Conservation (phyloP, 108 stramenopile genomes). For the Ochromonas danica region DNA sequence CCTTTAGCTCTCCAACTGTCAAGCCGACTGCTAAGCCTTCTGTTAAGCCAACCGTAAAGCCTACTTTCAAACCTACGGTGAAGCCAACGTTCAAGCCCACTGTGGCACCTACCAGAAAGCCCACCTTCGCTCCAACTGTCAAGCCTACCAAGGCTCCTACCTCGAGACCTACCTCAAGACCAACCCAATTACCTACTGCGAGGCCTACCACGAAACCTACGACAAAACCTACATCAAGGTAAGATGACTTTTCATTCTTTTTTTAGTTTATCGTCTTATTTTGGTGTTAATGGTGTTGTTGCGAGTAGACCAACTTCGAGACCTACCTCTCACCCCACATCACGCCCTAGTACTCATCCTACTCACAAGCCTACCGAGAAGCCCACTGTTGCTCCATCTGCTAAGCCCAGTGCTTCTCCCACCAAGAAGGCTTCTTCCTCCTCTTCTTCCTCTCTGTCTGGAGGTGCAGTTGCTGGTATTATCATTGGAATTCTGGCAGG, state of each 20-base stretch:
- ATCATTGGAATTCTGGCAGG: background rate
- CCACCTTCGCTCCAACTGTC: too few species aligned
- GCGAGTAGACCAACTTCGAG: background rate
- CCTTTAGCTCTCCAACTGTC: too few species aligned
- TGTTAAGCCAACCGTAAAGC: too few species aligned
- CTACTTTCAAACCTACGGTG: too few species aligned
- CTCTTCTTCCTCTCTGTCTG: background rate
- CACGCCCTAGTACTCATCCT: background rate
- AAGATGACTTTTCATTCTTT: too few species aligned
- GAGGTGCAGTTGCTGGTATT: conserved; percentile 7
- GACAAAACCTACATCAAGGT: background rate
- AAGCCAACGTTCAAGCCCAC: too few species aligned
- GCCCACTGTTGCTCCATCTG: background rate
- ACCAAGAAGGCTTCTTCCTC: background rate
- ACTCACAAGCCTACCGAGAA: background rate
- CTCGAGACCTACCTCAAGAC: background rate
- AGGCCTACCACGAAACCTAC: conserved; percentile 6
- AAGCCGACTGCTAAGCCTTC: too few species aligned
- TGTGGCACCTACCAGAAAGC: too few species aligned
- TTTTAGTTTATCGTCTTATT: too few species aligned
- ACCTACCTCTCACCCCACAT: conserved; percentile 7
- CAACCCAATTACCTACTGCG: background rate
- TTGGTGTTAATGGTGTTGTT: background rate
- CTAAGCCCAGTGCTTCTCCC: background rate
- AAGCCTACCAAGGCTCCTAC: too few species aligned